These are phyloP conservation scores for Kwoniella shandongensis DNA, from an alignment of 768 basidiomycete species.

Conservation along the genomic window DNA sequence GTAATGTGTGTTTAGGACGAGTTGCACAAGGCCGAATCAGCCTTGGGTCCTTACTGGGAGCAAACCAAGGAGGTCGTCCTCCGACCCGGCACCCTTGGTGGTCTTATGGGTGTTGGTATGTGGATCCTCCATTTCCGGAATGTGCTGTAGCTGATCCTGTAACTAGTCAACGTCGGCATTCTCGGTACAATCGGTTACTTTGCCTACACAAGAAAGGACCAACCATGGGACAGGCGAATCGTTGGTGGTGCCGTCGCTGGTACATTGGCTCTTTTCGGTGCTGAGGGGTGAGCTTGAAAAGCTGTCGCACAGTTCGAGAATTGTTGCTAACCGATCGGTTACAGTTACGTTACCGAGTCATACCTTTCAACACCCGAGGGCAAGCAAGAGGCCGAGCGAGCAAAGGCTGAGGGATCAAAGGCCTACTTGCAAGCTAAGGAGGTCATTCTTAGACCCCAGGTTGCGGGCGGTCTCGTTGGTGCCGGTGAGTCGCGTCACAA, in stretches of 20 bases:
- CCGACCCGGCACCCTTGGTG: constrained; percentile 69
- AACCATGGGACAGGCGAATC: constrained; percentile 54
- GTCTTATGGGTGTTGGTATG: constrained; percentile 68
- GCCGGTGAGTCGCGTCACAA: constrained; percentile 56
- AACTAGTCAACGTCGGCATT: constrained; percentile 69
- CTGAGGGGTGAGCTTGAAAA: constrained; percentile 48
- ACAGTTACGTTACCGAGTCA: constrained; percentile 65
- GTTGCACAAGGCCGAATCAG: constrained; percentile 45
- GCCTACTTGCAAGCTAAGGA: constrained; percentile 63
- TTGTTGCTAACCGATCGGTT: no score
- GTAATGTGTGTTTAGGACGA: constrained; percentile 36
- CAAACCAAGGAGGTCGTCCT: constrained; percentile 62
- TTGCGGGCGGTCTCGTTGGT: constrained; percentile 67
- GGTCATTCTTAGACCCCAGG: constrained; percentile 64
- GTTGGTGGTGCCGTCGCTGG: constrained; percentile 48
- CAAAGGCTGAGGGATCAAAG: constrained; percentile 58
- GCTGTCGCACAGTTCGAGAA: background rate
- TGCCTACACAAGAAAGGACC: constrained; percentile 64
- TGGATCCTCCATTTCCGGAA: constrained; percentile 20
- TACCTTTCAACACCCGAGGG: constrained; percentile 64
- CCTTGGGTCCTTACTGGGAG: constrained; percentile 51
- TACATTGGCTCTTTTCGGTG: constrained; percentile 49
- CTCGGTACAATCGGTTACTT: constrained; percentile 64
- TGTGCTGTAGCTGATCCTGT: no score
- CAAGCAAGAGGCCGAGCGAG: constrained; percentile 62